Percentiles rank a stretch among this genome's conserved stretches.
Conservation (phyloP, 371 early-diverging fungal species). For the Catenaria anguillulae region DNA sequence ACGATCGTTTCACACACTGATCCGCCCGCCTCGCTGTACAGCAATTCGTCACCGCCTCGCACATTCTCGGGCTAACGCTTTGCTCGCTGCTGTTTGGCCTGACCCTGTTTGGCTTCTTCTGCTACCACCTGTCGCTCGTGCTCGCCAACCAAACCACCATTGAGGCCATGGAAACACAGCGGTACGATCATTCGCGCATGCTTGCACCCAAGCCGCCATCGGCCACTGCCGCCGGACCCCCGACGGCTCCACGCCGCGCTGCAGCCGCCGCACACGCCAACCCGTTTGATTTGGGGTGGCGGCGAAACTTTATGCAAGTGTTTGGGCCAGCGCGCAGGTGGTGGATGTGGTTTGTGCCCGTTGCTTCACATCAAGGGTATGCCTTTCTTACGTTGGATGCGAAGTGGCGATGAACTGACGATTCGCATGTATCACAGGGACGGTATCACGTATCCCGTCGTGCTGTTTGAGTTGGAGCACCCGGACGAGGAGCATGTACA, state of each 20-base stretch:
- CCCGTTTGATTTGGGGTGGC: slow-evolving; percentile 19
- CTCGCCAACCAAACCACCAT: slow-evolving; percentile 4
- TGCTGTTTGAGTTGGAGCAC: too few relatives aligned
- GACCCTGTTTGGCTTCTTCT: slow-evolving; percentile 6
- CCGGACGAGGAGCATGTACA: too few relatives aligned
- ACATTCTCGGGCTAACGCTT: neutral
- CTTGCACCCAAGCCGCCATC: too few relatives aligned
- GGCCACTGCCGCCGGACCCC: neutral
- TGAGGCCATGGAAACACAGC: slow-evolving; percentile 16
- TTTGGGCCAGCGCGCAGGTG: slow-evolving; percentile 15
- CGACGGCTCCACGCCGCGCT: neutral
- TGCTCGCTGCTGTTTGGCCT: slow-evolving; percentile 11
- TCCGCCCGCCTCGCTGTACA: too few relatives aligned
- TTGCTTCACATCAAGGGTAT: slow-evolving; percentile 8
- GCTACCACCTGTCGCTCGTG: neutral
- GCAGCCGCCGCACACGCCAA: slow-evolving; percentile 9
- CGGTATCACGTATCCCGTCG: too few relatives aligned
- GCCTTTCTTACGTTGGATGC: neutral
- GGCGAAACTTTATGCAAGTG: slow-evolving; percentile 16
- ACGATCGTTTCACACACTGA: too few relatives aligned
- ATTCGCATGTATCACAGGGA: too few relatives aligned
- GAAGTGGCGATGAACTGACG: too few relatives aligned
- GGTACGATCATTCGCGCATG: neutral
- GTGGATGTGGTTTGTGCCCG: slow-evolving; percentile 16
- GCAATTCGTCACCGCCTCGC: slow-evolving; percentile 12